These are phyloP conservation scores for Asterella californica DNA, from an alignment of 225 moss, liverwort and hornwort genomes.

Conservation along the genomic window DNA sequence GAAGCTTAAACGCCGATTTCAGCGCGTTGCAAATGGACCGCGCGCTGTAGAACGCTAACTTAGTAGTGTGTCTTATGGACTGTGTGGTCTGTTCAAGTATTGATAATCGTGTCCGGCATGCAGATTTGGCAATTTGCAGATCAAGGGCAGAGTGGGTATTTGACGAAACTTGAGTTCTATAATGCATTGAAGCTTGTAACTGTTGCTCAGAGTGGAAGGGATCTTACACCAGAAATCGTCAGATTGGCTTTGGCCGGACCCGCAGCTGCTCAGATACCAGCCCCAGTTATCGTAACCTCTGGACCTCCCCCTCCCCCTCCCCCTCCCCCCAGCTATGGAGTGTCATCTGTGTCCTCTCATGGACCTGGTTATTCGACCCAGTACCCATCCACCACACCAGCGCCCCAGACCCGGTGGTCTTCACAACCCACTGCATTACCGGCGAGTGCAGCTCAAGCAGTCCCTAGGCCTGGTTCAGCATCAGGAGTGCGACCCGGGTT, in stretches of 20 bases:
- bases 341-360: constrained; percentile 33
- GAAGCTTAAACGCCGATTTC: not conserved
- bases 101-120: constrained; percentile 19
- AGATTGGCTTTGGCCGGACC: constrained; percentile 87
- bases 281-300: constrained; percentile 70
- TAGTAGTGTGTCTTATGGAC: not conserved
- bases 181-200: constrained; percentile 98
- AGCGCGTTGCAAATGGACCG: not conserved
- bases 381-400: constrained; percentile 45
- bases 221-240: constrained; percentile 87
- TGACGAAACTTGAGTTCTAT: constrained; percentile 76
- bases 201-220: constrained; percentile 87
- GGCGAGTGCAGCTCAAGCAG: constrained; percentile 16
- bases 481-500: constrained; percentile 44
- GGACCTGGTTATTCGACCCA: constrained; percentile 40
- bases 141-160: constrained; percentile 71
- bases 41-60: not conserved
- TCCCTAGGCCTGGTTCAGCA: constrained; percentile 44
- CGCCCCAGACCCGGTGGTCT: constrained; percentile 47
- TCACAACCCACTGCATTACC: constrained; percentile 31
- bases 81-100: not conserved
- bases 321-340: constrained; percentile 46
- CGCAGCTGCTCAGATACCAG: constrained; percentile 87
- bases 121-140: constrained; percentile 99
- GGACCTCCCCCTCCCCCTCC: constrained; percentile 42